Conservation (phyloP, 1,284 basidiomycete genomes). For the Ceratobasidium sp. region DNA sequence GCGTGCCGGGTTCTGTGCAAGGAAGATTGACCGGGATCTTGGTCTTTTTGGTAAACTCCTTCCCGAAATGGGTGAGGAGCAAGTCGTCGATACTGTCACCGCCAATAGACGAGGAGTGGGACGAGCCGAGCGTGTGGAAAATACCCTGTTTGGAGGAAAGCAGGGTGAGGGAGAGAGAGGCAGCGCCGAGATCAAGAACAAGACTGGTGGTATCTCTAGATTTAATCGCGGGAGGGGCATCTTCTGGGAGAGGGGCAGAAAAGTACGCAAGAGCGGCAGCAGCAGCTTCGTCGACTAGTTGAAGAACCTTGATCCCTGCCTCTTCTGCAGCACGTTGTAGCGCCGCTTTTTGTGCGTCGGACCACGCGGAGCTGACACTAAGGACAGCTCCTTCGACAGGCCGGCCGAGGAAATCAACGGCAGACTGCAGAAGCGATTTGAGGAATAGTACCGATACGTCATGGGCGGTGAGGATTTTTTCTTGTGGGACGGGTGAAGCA, state of each 20-base stretch:
- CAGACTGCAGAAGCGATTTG: conserved; percentile 82
- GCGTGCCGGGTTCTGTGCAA: conserved; percentile 54
- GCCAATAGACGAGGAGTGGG: conserved; percentile 58
- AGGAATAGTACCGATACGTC: conserved; percentile 91
- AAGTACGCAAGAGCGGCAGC: conserved; percentile 66
- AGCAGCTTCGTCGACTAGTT: conserved; percentile 84
- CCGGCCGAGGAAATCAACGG: conserved; percentile 91
- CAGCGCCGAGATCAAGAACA: conserved; percentile 74
- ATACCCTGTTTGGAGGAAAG: conserved; percentile 71
- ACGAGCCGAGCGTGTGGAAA: conserved; percentile 60
- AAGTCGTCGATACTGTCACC: conserved; percentile 79
- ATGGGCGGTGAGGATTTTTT: conserved; percentile 80
- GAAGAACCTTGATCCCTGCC: conserved; percentile 84
- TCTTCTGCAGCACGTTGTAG: conserved; percentile 77
- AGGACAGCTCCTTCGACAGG: conserved; percentile 85
- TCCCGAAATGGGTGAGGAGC: conserved; percentile 90
- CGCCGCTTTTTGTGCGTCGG: conserved; percentile 71
- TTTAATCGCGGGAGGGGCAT: conserved; percentile 50
- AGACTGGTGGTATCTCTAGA: conserved; percentile 68
- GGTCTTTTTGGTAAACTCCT: conserved; percentile 98
- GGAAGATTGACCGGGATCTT: conserved; percentile 75
- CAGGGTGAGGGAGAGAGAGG: conserved; percentile 66
- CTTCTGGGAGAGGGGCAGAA: conserved; percentile 44
- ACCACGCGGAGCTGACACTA: conserved; percentile 81
- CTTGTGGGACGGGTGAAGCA: conserved; percentile 80